Evolutionary conservation across 2,329 filamentous ascomycete species (phyloP).

Genomic region (Diplodia corticola): DNA sequence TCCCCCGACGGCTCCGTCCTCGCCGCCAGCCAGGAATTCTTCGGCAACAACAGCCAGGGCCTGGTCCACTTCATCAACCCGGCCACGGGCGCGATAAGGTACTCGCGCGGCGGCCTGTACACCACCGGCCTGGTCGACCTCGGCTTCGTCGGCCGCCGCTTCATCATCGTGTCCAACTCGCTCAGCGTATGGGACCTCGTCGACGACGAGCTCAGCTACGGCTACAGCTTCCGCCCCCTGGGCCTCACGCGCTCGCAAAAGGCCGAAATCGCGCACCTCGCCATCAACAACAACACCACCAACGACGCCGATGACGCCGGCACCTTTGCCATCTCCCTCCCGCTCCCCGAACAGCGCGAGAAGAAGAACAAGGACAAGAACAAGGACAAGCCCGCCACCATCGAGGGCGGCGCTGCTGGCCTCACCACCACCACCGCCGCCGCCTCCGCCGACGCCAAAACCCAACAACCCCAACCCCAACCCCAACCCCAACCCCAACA

Average conservation of each 20-base stretch:
- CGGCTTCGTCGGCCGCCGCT: slow-evolving; percentile 68
- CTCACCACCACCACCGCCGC: no score
- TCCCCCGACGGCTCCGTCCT: slow-evolving; percentile 52
- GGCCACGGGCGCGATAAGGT: slow-evolving; percentile 64
- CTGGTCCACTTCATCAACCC: slow-evolving; percentile 77
- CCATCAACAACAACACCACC: slow-evolving; percentile 60
- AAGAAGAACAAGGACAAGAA: slow-evolving; percentile 11
- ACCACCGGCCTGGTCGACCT: slow-evolving; percentile 66
- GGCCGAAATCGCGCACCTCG: slow-evolving; percentile 58
- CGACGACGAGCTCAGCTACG: slow-evolving; percentile 70
- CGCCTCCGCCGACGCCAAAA: not conserved
- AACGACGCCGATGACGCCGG: slow-evolving; percentile 28
- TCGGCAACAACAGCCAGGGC: slow-evolving; percentile 51
- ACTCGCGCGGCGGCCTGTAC: slow-evolving; percentile 68
- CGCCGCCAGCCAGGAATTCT: slow-evolving; percentile 37
- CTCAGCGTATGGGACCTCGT: slow-evolving; percentile 85
- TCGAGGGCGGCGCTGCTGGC: not conserved
- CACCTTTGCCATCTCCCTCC: slow-evolving; percentile 46
- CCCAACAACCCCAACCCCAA: slow-evolving; percentile 35
- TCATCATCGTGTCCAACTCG: slow-evolving; percentile 73
- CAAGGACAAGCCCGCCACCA: not conserved
- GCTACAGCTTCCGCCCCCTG: slow-evolving; percentile 57
- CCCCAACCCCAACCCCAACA: not conserved
- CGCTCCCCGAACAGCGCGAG: slow-evolving; percentile 36
- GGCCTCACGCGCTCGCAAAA: slow-evolving; percentile 38